Conservation (phyloP, 805 yeast species). For the Saccharomycopsis sp. region DNA sequence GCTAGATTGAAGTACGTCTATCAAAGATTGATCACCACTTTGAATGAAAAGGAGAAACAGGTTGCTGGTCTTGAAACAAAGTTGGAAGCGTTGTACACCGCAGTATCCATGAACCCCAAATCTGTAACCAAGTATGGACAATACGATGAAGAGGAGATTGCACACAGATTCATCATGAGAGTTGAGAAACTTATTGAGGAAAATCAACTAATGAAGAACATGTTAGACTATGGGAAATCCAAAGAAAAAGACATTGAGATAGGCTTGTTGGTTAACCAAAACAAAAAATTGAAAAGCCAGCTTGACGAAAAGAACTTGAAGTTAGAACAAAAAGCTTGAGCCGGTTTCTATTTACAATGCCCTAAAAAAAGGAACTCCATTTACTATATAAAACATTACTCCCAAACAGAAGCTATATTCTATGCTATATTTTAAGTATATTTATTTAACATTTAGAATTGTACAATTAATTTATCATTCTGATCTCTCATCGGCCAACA, state of each 20-base stretch:
- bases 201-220: constrained; percentile 58
- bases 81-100: constrained; percentile 54
- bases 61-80: constrained; percentile 51
- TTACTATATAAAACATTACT: background rate
- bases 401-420: too few species aligned
- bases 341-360: too few species aligned
- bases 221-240: constrained; percentile 69
- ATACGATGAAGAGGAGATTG: constrained; percentile 64
- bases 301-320: too few species aligned
- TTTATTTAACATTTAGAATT: too few species aligned
- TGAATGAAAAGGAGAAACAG: constrained; percentile 41
- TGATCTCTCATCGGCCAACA: background rate
- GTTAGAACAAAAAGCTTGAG: constrained; percentile 2
- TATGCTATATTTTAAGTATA: too few species aligned
- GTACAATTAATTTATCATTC: background rate
- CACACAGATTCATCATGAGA: constrained; percentile 62
- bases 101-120: constrained; percentile 44
- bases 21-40: constrained; percentile 37
- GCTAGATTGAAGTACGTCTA: constrained; percentile 25
- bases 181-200: constrained; percentile 54
- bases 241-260: constrained; percentile 63
- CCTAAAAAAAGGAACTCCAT: too few species aligned
- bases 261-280: constrained; percentile 47
- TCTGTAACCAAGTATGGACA: constrained; percentile 43
- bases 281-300: constrained; percentile 36